Evolutionary conservation across 352 stramenopile genomes (phyloP).

Genomic region (Phytophthora rubi): DNA sequence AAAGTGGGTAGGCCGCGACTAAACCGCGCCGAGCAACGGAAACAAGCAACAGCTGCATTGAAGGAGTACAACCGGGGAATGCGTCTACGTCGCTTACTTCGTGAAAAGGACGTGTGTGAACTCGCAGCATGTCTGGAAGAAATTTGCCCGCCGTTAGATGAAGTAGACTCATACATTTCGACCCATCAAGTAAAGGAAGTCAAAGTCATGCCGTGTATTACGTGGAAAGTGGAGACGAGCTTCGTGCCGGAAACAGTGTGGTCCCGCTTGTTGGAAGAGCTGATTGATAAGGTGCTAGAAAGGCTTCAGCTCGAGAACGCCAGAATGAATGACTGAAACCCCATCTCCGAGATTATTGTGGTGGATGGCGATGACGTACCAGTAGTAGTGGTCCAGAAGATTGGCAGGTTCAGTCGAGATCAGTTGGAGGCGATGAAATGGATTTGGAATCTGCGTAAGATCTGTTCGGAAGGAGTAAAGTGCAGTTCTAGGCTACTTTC

Average conservation of each 20-base stretch:
- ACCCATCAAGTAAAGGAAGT: not conserved
- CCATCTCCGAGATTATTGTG: not conserved
- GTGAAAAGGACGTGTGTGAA: not conserved
- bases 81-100: conserved; percentile 6
- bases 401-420: not conserved
- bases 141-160: not conserved
- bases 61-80: conserved; percentile 18
- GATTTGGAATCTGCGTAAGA: not conserved
- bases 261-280: not conserved
- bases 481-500: not conserved
- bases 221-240: not conserved
- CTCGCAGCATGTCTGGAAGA: not conserved
- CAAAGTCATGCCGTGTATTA: not conserved
- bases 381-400: conserved; percentile 2
- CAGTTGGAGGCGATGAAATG: conserved; percentile 19
- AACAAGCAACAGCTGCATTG: not conserved
- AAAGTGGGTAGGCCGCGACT: not conserved
- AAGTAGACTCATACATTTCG: not conserved
- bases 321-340: not conserved
- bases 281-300: not conserved
- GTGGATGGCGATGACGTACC: not conserved
- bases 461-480: not conserved
- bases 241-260: not conserved
- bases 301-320: not conserved
- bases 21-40: not conserved